phyloP scores from a whole-genome alignment of 805 yeast genomes.

The Barnettozyma populi region DNA sequence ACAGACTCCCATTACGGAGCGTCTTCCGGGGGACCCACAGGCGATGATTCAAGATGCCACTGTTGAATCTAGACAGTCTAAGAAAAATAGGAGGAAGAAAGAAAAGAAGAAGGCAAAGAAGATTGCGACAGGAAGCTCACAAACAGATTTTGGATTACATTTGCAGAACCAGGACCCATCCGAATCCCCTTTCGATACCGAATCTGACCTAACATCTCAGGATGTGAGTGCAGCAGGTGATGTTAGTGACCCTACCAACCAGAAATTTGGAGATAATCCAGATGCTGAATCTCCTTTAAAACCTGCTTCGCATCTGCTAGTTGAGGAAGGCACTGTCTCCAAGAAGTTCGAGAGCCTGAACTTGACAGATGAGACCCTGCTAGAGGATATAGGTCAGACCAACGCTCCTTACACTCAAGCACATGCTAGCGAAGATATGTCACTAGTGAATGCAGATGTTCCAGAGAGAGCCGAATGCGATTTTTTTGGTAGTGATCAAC shows the following conservation, averaged over 20 bases:
- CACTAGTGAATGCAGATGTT: neutral
- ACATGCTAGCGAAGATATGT: neutral
- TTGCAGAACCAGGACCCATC: neutral
- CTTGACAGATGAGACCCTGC: neutral
- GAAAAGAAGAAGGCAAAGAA: constrained; percentile 9
- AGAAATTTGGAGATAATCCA: neutral
- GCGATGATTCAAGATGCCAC: neutral
- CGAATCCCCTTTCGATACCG: neutral
- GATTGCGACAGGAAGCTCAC: neutral
- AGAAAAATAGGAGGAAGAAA: constrained; percentile 9
- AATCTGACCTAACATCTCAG: neutral
- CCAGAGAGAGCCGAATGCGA: neutral
- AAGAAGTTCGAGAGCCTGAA: neutral
- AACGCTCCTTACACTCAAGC: neutral
- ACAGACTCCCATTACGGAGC: neutral
- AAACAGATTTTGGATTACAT: neutral
- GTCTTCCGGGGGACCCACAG: neutral
- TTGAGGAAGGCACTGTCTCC: neutral
- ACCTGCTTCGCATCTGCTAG: neutral
- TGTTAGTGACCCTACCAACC: neutral
- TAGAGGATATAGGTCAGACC: neutral
- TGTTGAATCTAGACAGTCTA: constrained; percentile 2
- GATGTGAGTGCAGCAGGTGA: neutral
- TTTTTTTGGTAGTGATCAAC: neutral
- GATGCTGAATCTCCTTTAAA: neutral